Evolutionary conservation across 2,329 filamentous ascomycete species (phyloP).

Genomic region (Lecanicillium sp.): DNA sequence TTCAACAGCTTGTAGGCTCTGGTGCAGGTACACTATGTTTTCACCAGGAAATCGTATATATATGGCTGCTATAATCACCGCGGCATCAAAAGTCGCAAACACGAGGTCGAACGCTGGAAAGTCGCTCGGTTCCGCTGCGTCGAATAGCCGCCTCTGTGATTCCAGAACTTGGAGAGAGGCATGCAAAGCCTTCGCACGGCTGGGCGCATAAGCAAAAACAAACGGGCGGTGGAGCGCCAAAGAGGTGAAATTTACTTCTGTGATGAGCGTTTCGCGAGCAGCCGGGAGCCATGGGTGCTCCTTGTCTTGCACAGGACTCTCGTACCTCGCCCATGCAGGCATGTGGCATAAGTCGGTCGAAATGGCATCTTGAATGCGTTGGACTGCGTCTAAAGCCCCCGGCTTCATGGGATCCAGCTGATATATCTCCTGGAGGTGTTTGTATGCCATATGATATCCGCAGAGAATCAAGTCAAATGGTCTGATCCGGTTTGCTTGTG

Average conservation of each 20-base stretch:
- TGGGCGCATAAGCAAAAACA: background rate
- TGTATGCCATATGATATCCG: constrained; percentile 9
- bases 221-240: constrained; percentile 10
- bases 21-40: constrained; percentile 1
- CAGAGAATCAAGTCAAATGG: constrained; percentile 7
- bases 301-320: background rate
- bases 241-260: constrained; percentile 8
- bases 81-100: constrained; percentile 9
- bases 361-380: too few relatives aligned
- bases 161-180: constrained; percentile 6
- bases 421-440: constrained; percentile 6
- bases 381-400: too few relatives aligned
- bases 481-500: background rate
- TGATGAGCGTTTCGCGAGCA: constrained; percentile 6
- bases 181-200: constrained; percentile 4
- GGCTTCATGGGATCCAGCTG: constrained; percentile 1
- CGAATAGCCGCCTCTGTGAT: constrained; percentile 8
- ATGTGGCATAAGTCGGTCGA: too few relatives aligned
- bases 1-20: too few relatives aligned
- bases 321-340: too few relatives aligned
- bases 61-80: constrained; percentile 7
- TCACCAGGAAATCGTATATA: constrained; percentile 8
- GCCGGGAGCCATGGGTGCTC: constrained; percentile 5
- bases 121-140: background rate
- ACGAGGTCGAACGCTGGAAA: constrained; percentile 7